Evolutionary conservation across 2,329 filamentous ascomycete species (phyloP).

Genomic region (Boeremia exigua): DNA sequence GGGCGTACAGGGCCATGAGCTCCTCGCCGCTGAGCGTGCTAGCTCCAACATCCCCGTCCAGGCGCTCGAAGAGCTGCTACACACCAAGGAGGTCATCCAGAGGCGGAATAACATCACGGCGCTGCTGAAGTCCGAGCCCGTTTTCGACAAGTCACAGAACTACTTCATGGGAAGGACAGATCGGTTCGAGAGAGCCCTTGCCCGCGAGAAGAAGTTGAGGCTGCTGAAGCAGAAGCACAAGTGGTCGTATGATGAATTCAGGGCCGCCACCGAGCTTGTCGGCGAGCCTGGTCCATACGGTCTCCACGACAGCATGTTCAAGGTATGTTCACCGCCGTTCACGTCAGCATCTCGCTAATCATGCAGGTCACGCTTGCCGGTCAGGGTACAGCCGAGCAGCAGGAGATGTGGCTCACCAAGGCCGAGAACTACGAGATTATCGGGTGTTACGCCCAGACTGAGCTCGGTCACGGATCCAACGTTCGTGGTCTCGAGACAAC

Average conservation of each 20-base stretch:
- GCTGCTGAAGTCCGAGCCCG: constrained; percentile 69
- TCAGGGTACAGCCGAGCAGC: constrained; percentile 75
- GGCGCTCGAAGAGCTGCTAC: constrained; percentile 71
- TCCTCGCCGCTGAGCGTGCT: constrained; percentile 71
- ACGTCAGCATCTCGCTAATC: constrained; percentile 14
- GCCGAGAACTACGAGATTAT: constrained; percentile 74
- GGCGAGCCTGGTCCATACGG: constrained; percentile 77
- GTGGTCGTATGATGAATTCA: constrained; percentile 70
- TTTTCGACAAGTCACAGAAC: constrained; percentile 81
- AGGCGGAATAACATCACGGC: constrained; percentile 66
- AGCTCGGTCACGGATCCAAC: constrained; percentile 80
- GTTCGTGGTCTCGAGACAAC: constrained; percentile 68
- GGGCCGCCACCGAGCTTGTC: constrained; percentile 70
- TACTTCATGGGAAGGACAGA: constrained; percentile 75
- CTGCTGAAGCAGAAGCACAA: constrained; percentile 70
- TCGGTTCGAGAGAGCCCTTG: constrained; percentile 72
- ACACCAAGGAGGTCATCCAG: constrained; percentile 69
- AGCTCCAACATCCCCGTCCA: constrained; percentile 71
- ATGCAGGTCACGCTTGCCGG: constrained; percentile 69
- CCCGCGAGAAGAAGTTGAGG: constrained; percentile 72
- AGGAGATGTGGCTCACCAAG: constrained; percentile 72
- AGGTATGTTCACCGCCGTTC: constrained; percentile 51
- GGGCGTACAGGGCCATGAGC: constrained; percentile 70
- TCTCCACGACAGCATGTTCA: constrained; percentile 74
- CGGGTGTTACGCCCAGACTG: constrained; percentile 82